Percentiles rank a stretch among this genome's conserved stretches.
Evolutionary conservation across 2,329 filamentous ascomycete species (phyloP).

Genomic region (Exophiala calicioides): DNA sequence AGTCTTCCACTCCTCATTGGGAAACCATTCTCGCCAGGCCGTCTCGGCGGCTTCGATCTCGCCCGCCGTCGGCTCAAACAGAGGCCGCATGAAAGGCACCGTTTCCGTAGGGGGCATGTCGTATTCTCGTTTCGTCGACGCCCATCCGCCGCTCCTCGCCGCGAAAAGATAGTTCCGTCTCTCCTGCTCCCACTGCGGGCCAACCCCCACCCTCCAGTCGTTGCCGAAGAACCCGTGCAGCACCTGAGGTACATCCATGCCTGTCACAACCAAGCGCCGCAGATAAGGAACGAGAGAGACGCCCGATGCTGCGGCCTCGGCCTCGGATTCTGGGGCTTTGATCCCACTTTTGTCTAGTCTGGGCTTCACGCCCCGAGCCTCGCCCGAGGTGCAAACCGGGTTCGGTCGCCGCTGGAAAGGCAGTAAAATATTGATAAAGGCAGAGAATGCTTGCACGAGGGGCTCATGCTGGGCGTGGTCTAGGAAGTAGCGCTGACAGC

Average conservation of each 20-base stretch:
- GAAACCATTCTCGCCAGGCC: constrained; percentile 91
- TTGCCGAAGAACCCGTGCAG: constrained; percentile 97
- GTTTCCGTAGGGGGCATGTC: constrained; percentile 82
- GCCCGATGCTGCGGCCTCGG: constrained; percentile 37
- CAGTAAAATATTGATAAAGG: constrained; percentile 87
- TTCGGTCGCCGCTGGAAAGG: constrained; percentile 72
- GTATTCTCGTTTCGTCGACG: constrained; percentile 84
- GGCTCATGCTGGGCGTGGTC: constrained; percentile 83
- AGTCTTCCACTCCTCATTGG: constrained; percentile 99
- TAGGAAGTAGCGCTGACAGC: constrained; percentile 86
- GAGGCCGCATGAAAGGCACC: constrained; percentile 80
- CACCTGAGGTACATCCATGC: constrained; percentile 83
- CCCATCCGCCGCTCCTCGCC: constrained; percentile 88
- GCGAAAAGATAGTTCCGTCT: constrained; percentile 93
- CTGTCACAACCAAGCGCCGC: constrained; percentile 84
- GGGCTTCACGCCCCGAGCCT: constrained; percentile 22
- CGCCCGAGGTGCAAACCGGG: constrained; percentile 49
- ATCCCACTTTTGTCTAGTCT: constrained; percentile 21
- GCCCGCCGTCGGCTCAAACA: constrained; percentile 72
- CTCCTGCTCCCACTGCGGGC: constrained; percentile 82
- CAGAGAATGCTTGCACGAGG: constrained; percentile 82
- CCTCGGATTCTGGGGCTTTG: constrained; percentile 16
- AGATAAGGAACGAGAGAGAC: constrained; percentile 85
- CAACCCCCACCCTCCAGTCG: constrained; percentile 78
- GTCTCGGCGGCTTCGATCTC: constrained; percentile 83